Evolutionary conservation across 768 basidiomycete genomes (phyloP).

Genomic region (Mycena vulgaris): DNA sequence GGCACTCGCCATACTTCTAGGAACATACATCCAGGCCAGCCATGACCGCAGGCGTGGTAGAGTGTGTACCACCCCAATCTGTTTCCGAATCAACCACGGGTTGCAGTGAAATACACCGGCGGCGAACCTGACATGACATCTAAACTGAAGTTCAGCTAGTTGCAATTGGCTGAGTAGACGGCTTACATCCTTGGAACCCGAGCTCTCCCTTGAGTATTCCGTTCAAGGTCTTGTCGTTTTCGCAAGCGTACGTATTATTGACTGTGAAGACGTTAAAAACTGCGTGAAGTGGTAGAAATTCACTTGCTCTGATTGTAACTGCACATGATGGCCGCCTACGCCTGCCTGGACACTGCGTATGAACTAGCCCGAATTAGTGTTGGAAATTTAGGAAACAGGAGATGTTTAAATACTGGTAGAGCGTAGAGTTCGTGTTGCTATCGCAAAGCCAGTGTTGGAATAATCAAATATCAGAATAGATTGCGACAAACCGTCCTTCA

Average conservation of each 20-base stretch:
- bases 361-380: conserved; percentile 8
- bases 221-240: conserved; percentile 72
- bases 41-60: conserved; percentile 64
- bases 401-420: conserved; percentile 55
- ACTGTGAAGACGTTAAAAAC: conserved; percentile 42
- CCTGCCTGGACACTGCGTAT: conserved; percentile 25
- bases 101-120: background rate
- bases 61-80: conserved; percentile 79
- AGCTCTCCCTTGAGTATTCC: conserved; percentile 75
- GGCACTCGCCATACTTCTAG: background rate
- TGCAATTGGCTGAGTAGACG: background rate
- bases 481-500: background rate
- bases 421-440: conserved; percentile 70
- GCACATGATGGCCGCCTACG: conserved; percentile 31
- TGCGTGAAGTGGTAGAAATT: background rate
- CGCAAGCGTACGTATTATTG: conserved; percentile 74
- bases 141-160: conserved; percentile 29
- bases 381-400: background rate
- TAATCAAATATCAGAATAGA: background rate
- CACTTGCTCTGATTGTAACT: conserved; percentile 28
- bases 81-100: background rate
- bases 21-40: conserved; percentile 71
- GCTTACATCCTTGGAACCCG: conserved; percentile 75
- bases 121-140: conserved; percentile 62
- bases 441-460: background rate